phyloP scores from a whole-genome alignment of 257 asterid species.

The Rehmannia glutinosa region DNA sequence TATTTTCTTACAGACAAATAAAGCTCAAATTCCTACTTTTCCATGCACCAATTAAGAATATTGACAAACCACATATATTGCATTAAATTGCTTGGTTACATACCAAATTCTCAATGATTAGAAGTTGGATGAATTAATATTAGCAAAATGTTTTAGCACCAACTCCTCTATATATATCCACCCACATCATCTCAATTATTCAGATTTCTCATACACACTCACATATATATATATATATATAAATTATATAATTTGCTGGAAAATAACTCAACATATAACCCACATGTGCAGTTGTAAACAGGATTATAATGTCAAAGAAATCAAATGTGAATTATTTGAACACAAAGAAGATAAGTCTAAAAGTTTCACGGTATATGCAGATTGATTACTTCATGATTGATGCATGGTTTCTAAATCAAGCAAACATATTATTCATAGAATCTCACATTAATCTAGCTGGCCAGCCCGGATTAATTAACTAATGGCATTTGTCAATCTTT shows the following conservation, averaged over 20 bases:
- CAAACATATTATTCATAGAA: neutral
- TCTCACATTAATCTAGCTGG: neutral
- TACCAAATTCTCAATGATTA: neutral
- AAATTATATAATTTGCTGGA: too few species aligned
- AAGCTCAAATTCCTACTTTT: too few species aligned
- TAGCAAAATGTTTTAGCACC: neutral
- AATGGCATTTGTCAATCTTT: constrained; percentile 6
- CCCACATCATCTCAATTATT: neutral
- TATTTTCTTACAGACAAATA: too few species aligned
- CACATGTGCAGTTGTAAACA: neutral
- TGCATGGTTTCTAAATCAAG: neutral
- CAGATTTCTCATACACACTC: neutral
- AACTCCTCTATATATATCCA: neutral
- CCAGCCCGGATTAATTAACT: neutral
- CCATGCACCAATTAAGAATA: too few species aligned
- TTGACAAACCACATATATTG: too few species aligned
- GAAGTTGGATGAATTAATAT: neutral
- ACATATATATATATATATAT: too few species aligned
- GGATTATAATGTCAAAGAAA: neutral
- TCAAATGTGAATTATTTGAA: neutral
- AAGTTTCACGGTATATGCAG: neutral
- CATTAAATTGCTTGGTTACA: too few species aligned
- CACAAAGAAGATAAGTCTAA: neutral
- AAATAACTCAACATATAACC: neutral
- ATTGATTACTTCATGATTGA: neutral